phyloP scores from a whole-genome alignment of 78 protist species.

The Blattamonas nauphoetae region DNA sequence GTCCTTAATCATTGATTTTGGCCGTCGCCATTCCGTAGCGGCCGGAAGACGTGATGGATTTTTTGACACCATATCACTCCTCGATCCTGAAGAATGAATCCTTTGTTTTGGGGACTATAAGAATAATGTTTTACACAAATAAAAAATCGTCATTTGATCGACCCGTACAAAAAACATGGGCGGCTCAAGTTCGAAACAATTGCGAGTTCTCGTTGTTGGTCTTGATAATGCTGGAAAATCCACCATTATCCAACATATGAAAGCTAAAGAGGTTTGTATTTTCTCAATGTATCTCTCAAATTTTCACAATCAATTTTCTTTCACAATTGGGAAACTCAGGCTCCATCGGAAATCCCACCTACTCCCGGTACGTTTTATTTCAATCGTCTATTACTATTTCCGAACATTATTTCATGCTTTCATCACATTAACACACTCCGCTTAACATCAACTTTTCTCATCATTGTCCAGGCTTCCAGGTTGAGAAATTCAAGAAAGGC shows the following conservation, averaged over 20 bases:
- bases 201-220: conserved; percentile 45
- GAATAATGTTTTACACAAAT: too few relatives aligned
- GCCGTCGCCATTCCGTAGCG: too few relatives aligned
- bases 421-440: background rate
- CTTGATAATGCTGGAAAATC: conserved; percentile 71
- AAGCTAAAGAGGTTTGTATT: conserved; percentile 28
- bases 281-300: background rate
- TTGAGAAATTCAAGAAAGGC: conserved; percentile 42
- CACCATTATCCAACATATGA: conserved; percentile 59
- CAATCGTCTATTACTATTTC: conserved; percentile 24
- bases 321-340: too few relatives aligned
- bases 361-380: background rate
- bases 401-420: background rate
- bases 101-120: too few relatives aligned
- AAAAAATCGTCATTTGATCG: too few relatives aligned
- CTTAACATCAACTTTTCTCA: background rate
- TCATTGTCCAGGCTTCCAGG: conserved; percentile 55
- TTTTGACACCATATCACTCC: too few relatives aligned
- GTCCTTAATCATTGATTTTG: too few relatives aligned
- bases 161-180: too few relatives aligned
- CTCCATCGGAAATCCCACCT: background rate
- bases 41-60: too few relatives aligned
- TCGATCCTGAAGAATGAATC: too few relatives aligned
- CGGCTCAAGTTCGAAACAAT: background rate
- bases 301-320: background rate